phyloP scores from a whole-genome alignment of 805 yeast species.

The Saccharomycopsis amapae region DNA sequence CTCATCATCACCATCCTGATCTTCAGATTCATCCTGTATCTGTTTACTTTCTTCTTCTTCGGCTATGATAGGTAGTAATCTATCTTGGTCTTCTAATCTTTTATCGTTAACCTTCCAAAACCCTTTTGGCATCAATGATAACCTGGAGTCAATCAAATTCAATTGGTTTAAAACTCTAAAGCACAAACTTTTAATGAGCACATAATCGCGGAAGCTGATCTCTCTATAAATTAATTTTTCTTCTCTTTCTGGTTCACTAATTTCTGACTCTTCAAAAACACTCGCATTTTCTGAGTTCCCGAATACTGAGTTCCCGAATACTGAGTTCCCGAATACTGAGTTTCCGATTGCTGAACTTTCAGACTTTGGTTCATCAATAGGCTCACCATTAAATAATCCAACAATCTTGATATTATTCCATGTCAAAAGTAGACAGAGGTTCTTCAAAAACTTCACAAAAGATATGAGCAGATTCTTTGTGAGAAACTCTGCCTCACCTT shows the following conservation, averaged over 20 bases:
- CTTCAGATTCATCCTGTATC: constrained; percentile 21
- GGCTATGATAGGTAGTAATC: constrained; percentile 32
- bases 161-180: constrained; percentile 56
- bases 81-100: constrained; percentile 30
- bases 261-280: no score
- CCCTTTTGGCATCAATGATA: constrained; percentile 40
- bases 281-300: no score
- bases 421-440: constrained; percentile 42
- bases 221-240: no score
- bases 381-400: not conserved
- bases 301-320: no score
- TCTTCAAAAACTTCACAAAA: constrained; percentile 43
- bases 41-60: constrained; percentile 36
- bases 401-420: constrained; percentile 29
- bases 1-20: constrained; percentile 24
- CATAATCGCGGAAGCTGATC: constrained; percentile 11
- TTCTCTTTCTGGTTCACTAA: no score
- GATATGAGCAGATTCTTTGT: constrained; percentile 32
- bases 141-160: constrained; percentile 57
- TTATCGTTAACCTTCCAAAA: constrained; percentile 46
- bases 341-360: no score
- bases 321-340: no score
- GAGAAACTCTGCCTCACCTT: constrained; percentile 29
- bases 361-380: not conserved
- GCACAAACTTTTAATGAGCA: constrained; percentile 31